Conservation (phyloP, 768 basidiomycete species). For the Brasilioporus rufonigricans region DNA sequence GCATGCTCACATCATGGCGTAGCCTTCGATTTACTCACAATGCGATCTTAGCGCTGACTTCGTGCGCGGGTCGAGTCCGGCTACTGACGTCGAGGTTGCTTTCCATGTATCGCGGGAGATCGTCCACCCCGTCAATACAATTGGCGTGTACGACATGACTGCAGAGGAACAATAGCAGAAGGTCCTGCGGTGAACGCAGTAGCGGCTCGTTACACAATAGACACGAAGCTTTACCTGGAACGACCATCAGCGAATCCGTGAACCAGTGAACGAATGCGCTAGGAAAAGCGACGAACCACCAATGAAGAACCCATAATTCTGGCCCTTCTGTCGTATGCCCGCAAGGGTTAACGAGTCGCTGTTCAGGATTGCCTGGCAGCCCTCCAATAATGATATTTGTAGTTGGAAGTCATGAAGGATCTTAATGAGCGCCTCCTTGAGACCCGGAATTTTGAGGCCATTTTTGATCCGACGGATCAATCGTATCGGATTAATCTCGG, state of each 20-base stretch:
- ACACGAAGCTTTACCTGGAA: slow-evolving; percentile 60
- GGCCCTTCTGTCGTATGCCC: slow-evolving; percentile 64
- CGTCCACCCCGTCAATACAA: slow-evolving; percentile 67
- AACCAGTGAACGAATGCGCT: neutral
- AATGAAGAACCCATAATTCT: slow-evolving; percentile 77
- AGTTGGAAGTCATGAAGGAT: slow-evolving; percentile 96
- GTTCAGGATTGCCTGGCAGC: slow-evolving; percentile 83
- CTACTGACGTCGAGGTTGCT: slow-evolving; percentile 42
- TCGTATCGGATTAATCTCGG: slow-evolving; percentile 93
- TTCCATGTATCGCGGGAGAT: slow-evolving; percentile 62
- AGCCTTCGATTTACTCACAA: slow-evolving; percentile 48
- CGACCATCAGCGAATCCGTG: neutral
- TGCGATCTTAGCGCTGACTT: slow-evolving; percentile 71
- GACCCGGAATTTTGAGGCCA: slow-evolving; percentile 92
- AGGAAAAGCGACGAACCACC: slow-evolving; percentile 51
- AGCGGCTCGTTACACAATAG: slow-evolving; percentile 62
- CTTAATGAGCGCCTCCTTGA: slow-evolving; percentile 94
- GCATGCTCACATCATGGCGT: neutral
- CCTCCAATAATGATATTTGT: slow-evolving; percentile 89
- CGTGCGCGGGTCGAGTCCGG: slow-evolving; percentile 36
- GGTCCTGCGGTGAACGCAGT: slow-evolving; percentile 53
- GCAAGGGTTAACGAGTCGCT: slow-evolving; percentile 79
- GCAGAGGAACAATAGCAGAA: slow-evolving; percentile 80
- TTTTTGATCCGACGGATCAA: slow-evolving; percentile 94
- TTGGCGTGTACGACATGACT: slow-evolving; percentile 83